These are phyloP conservation scores for Tricholoma terreum DNA, from an alignment of 768 basidiomycete species.

Conservation along the genomic window DNA sequence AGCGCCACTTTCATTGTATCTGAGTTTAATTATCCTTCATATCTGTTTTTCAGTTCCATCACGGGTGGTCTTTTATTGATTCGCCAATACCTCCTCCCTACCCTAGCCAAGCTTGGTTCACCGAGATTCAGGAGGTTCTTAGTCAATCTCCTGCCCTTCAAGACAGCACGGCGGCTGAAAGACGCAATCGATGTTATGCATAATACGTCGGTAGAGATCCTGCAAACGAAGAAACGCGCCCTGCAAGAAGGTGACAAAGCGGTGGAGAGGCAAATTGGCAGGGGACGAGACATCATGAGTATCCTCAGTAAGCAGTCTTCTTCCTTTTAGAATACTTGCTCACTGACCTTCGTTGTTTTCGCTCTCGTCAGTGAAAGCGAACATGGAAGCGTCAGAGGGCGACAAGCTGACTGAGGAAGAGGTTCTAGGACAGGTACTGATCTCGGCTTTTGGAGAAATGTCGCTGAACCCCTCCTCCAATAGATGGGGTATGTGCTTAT, in stretches of 20 bases:
- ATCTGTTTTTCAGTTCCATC: too few relatives aligned
- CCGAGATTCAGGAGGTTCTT: constrained; percentile 15
- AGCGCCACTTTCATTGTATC: too few relatives aligned
- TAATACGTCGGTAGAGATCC: constrained; percentile 11
- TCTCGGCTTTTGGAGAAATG: too few relatives aligned
- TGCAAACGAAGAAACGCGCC: constrained; percentile 12
- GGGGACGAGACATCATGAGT: constrained; percentile 16
- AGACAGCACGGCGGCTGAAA: constrained; percentile 5
- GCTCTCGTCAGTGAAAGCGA: constrained; percentile 30
- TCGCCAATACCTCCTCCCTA: constrained; percentile 6
- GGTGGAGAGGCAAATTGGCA: constrained; percentile 4
- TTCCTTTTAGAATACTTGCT: too few relatives aligned
- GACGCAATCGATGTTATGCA: constrained; percentile 15
- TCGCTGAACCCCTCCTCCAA: too few relatives aligned
- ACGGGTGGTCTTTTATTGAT: too few relatives aligned
- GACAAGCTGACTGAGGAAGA: constrained; percentile 32
- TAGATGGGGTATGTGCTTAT: constrained; percentile 6
- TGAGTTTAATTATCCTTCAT: too few relatives aligned
- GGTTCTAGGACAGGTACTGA: constrained; percentile 29
- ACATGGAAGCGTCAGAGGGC: constrained; percentile 26
- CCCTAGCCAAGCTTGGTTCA: constrained; percentile 13
- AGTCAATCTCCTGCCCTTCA: constrained; percentile 10
- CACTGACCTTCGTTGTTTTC: too few relatives aligned
- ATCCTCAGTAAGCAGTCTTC: constrained; percentile 11
- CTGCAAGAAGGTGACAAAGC: constrained; percentile 15